A percentile compares a stretch with the other conserved stretches of the same genome.
These are phyloP conservation scores for Diaporthe amygdali DNA, from an alignment of 2,329 filamentous ascomycete genomes.

Conservation along the genomic window DNA sequence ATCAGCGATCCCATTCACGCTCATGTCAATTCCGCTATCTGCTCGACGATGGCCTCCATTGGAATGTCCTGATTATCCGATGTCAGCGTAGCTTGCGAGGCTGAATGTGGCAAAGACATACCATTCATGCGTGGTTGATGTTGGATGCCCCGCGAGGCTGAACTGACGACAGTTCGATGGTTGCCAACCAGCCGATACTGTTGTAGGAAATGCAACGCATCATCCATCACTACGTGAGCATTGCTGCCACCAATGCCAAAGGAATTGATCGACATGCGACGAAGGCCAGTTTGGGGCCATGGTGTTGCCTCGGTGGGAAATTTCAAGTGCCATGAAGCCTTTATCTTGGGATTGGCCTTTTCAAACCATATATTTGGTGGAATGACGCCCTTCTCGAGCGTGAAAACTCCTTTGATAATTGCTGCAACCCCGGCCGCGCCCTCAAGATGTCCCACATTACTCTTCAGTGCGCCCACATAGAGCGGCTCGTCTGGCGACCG, in stretches of 20 bases:
- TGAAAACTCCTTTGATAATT: constrained; percentile 32
- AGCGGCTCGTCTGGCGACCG: constrained; percentile 21
- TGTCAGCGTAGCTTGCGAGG: neutral
- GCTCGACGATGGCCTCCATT: neutral
- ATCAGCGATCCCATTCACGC: neutral
- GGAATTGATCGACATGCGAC: constrained; percentile 35
- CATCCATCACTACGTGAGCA: constrained; percentile 29
- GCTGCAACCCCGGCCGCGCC: constrained; percentile 31
- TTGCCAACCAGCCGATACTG: constrained; percentile 7
- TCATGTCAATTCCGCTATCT: constrained; percentile 10
- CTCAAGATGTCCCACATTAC: constrained; percentile 35
- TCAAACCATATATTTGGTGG: constrained; percentile 30
- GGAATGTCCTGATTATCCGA: neutral
- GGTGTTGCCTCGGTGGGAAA: constrained; percentile 24
- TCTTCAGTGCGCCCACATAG: constrained; percentile 33
- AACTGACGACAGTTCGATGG: constrained; percentile 18
- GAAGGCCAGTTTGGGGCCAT: constrained; percentile 26
- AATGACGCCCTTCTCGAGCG: constrained; percentile 32
- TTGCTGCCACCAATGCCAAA: constrained; percentile 40
- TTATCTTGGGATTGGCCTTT: constrained; percentile 29
- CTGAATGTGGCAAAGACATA: neutral
- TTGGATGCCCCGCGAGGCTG: constrained; percentile 7
- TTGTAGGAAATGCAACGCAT: constrained; percentile 17
- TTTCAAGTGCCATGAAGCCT: constrained; percentile 26
- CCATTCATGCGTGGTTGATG: neutral